phyloP scores from a whole-genome alignment of 75 land plant genomes.

The Pinus tabuliformis region DNA sequence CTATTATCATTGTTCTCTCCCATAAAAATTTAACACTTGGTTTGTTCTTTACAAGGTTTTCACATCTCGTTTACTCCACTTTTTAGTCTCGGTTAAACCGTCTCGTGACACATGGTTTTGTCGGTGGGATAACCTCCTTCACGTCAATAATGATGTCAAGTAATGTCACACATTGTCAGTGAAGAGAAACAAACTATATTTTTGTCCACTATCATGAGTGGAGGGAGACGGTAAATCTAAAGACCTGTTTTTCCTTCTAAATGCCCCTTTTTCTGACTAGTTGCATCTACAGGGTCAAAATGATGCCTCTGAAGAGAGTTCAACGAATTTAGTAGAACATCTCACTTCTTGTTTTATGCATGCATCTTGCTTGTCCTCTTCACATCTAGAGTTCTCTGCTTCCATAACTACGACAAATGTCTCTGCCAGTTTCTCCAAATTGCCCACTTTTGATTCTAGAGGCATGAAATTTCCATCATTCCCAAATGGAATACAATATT shows the following conservation, averaged over 20 bases:
- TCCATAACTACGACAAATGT: not conserved
- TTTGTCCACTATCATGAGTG: too few relatives aligned
- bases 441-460: too few relatives aligned
- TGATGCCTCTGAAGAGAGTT: not conserved
- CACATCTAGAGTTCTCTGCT: not conserved
- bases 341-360: conserved; percentile 7
- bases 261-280: not conserved
- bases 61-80: too few relatives aligned
- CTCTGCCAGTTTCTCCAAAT: conserved; percentile 3
- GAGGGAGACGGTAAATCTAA: not conserved
- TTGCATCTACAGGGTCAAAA: conserved; percentile 2
- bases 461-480: conserved; percentile 1
- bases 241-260: not conserved
- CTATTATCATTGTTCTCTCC: too few relatives aligned
- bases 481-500: not conserved
- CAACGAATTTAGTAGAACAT: not conserved
- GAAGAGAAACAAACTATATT: too few relatives aligned
- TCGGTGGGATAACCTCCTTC: too few relatives aligned
- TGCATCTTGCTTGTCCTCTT: not conserved
- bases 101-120: too few relatives aligned
- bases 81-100: too few relatives aligned
- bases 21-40: too few relatives aligned
- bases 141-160: too few relatives aligned
- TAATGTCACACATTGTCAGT: too few relatives aligned
- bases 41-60: too few relatives aligned